Evolutionary conservation across 169 alveolate species (phyloP), one percentile per base, ranked within the genome.

Genomic region (Plasmodium gallinaceum): DNA sequence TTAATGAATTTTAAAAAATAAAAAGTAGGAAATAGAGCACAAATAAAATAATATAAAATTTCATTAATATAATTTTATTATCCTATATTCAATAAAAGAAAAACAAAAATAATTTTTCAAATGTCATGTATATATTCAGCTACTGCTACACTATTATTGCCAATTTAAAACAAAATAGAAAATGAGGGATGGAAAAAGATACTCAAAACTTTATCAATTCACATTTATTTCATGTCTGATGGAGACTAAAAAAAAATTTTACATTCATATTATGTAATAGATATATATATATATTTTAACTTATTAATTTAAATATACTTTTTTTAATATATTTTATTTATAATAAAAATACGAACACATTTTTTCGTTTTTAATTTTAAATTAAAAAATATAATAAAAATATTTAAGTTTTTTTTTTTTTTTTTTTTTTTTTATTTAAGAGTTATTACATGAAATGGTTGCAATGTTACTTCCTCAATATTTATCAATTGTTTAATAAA

Each of bases 391-490:
- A 14, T 0, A 48, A 48, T 48, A 14, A 48, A 48, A 48, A 48
- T 48, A 14, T 48, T 10, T 14, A 32, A 32, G 4, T 32, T 2
- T 32, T 32, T 32, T 32, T 52, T 52, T 7, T n/a, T 48, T 12
- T 51, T 51, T 51, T 8, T 51, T 51, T 51, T 6, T 6, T 51
- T 51, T 51, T 69, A 24, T 48, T 5, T 18, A 69, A 10, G 51
- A 46, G 37, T 42, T 32, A 32, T 66, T 83, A 69, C 80, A 24
- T 83, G 91, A 71, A 83, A 83, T 10, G 91, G 91, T 26, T 83
- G 91, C 57, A 83, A 57, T 10, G 91, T 83, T 24, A 83, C 91
- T 83, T 83, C 91, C 52, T 83, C 91, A 24, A 83, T 83, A 71
- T 83, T 83, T 71, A 83, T 83, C 20, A 83, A 46, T 68, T 83